phyloP scores from a whole-genome alignment of 352 stramenopile species.

The Globisporangium barbulae region DNA sequence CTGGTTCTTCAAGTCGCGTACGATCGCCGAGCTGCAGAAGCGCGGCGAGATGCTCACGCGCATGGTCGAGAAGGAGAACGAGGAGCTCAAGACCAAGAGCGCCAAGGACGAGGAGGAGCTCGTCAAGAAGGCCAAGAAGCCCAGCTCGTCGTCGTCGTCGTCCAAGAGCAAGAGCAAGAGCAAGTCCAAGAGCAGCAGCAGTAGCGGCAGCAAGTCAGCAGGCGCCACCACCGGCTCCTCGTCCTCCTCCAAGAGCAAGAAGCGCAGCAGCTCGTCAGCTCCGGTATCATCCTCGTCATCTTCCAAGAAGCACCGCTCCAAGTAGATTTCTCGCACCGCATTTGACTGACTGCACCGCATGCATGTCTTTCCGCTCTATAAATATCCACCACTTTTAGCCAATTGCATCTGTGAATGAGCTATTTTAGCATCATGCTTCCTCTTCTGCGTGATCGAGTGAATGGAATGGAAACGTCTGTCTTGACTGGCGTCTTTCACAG shows the following conservation, averaged over 20 bases:
- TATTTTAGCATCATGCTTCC: background rate
- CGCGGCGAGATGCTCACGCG: constrained; percentile 94
- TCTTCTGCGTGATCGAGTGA: too few relatives aligned
- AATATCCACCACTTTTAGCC: constrained; percentile 1
- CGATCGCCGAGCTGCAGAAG: constrained; percentile 96
- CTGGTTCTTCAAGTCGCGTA: constrained; percentile 99
- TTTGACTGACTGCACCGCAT: background rate
- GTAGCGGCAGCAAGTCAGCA: constrained; percentile 30
- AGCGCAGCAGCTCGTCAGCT: constrained; percentile 47
- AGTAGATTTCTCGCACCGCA: constrained; percentile 24
- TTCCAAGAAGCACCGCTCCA: constrained; percentile 69
- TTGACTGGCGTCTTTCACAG: too few relatives aligned
- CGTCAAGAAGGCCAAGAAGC: constrained; percentile 75
- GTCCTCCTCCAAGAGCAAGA: constrained; percentile 45
- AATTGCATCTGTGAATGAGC: background rate
- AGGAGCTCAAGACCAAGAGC: constrained; percentile 78
- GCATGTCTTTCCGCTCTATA: constrained; percentile 3
- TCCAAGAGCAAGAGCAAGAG: constrained; percentile 54
- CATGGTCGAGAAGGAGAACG: constrained; percentile 94
- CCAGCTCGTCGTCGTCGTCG: constrained; percentile 51
- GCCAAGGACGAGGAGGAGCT: constrained; percentile 75
- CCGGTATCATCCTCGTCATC: constrained; percentile 45
- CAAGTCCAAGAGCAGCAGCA: constrained; percentile 57
- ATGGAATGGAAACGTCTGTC: too few relatives aligned
- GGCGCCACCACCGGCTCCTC: constrained; percentile 4